phyloP scores from a whole-genome alignment of 2,329 filamentous ascomycete species.

The Falciphora oryzae region DNA sequence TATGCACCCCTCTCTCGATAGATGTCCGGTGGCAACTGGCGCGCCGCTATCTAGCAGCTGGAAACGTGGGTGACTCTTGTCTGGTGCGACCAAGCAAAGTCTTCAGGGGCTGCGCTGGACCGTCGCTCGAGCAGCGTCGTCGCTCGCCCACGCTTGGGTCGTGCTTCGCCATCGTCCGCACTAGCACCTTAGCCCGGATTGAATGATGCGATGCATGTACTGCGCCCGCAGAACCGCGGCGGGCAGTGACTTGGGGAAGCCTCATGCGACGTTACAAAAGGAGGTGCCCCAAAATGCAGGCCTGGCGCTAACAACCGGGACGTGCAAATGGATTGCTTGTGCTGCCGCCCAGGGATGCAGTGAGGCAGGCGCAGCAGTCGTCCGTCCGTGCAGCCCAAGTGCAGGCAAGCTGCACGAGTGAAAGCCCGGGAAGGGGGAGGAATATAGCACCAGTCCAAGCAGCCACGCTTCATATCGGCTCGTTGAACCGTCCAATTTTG shows the following conservation, averaged over 20 bases:
- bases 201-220: not conserved
- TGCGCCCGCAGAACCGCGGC: too few species aligned
- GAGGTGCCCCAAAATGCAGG: not conserved
- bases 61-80: not conserved
- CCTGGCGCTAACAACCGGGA: not conserved
- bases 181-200: not conserved
- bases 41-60: too few species aligned
- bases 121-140: too few species aligned
- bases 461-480: not conserved
- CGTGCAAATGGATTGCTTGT: not conserved
- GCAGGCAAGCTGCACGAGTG: not conserved
- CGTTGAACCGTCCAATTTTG: constrained; percentile 1
- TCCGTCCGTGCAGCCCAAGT: not conserved
- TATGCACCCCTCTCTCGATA: too few species aligned
- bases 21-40: too few species aligned
- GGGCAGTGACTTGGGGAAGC: not conserved
- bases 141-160: not conserved
- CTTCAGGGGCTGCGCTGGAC: not conserved
- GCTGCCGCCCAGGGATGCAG: not conserved
- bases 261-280: not conserved
- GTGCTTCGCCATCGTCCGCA: not conserved
- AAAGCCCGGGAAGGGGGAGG: not conserved
- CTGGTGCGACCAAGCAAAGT: not conserved
- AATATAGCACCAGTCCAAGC: not conserved
- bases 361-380: not conserved